A percentile compares a stretch with the other conserved stretches of the same genome.
Conservation (phyloP, 2,329 filamentous ascomycete species). For the Endoconidiophora polonica region DNA sequence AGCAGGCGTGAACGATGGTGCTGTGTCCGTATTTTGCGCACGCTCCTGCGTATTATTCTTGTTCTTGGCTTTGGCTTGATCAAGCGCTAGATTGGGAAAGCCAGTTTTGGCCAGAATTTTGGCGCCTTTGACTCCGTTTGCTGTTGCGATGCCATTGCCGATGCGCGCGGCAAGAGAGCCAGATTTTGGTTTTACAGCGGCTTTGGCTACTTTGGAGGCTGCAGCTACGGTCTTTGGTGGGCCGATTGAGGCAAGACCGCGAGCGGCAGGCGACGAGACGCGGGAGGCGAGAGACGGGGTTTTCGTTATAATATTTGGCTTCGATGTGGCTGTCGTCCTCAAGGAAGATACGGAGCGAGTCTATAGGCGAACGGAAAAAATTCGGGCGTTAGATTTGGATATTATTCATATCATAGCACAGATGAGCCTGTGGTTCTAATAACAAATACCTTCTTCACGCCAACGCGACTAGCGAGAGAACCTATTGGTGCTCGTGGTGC, state of each 20-base stretch:
- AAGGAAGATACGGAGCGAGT: neutral
- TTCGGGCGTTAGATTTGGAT: neutral
- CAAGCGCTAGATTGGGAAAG: neutral
- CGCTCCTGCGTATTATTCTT: neutral
- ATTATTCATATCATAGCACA: neutral
- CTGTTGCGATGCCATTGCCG: conserved; percentile 5
- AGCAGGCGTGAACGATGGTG: neutral
- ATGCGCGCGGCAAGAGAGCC: conserved; percentile 6
- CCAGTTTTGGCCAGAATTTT: neutral
- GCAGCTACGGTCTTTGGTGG: conserved; percentile 5
- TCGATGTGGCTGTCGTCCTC: neutral
- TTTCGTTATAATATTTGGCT: neutral
- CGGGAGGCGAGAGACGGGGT: conserved; percentile 9
- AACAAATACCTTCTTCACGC: conserved; percentile 48
- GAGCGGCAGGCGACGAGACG: conserved; percentile 9
- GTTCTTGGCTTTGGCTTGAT: neutral
- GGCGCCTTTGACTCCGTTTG: conserved; percentile 8
- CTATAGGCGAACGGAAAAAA: neutral
- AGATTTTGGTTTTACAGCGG: conserved; percentile 2
- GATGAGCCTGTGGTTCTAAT: neutral
- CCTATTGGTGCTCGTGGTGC: conserved; percentile 22
- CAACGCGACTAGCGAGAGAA: conserved; percentile 54
- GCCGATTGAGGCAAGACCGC: conserved; percentile 7
- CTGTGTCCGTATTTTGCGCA: neutral
- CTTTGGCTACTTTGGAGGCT: neutral